Evolutionary conservation across 2,329 filamentous ascomycete species (phyloP).

Genomic region (Calonectria leucothoes): DNA sequence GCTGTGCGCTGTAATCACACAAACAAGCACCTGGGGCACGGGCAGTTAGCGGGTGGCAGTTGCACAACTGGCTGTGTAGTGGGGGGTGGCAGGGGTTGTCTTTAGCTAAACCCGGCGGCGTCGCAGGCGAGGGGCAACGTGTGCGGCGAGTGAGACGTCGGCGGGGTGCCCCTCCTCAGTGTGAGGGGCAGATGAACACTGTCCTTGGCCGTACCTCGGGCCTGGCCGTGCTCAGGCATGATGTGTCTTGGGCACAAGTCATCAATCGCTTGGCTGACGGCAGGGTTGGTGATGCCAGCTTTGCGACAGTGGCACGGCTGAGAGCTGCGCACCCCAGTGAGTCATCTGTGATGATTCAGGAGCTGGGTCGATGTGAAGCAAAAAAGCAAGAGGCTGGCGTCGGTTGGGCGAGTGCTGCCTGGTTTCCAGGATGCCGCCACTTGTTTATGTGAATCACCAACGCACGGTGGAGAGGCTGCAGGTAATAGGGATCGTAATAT

Average conservation of each 20-base stretch:
- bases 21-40: background rate
- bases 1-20: conserved; percentile 8
- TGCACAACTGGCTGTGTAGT: conserved; percentile 27
- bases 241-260: background rate
- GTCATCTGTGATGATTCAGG: conserved; percentile 1
- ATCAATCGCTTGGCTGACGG: background rate
- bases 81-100: conserved; percentile 26
- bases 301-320: background rate
- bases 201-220: background rate
- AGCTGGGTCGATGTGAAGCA: background rate
- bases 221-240: background rate
- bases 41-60: conserved; percentile 4
- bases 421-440: background rate
- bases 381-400: conserved; percentile 1
- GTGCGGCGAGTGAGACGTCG: conserved; percentile 33
- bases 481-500: conserved; percentile 2
- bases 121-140: conserved; percentile 28
- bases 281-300: background rate
- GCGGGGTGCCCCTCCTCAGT: conserved; percentile 22
- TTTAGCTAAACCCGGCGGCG: background rate
- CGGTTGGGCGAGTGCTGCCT: conserved; percentile 16
- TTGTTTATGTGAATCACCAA: conserved; percentile 9
- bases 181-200: background rate
- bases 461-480: conserved; percentile 3
- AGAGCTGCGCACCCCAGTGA: background rate